Evolutionary conservation across 2,329 filamentous ascomycete species (phyloP).

Genomic region (Hypomyces perniciosus): DNA sequence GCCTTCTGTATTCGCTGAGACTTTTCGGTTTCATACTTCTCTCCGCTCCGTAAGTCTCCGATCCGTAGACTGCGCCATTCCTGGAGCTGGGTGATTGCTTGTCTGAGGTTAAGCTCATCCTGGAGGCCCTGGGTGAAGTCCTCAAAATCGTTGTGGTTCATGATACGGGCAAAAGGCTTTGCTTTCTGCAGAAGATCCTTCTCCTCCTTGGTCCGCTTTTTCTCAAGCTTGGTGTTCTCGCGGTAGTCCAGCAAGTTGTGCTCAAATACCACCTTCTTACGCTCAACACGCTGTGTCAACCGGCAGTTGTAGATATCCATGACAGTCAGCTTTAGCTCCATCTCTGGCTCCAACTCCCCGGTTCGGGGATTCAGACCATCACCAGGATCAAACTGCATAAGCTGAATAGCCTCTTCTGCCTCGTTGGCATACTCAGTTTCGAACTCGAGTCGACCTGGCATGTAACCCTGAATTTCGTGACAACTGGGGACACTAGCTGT

Average conservation of each 20-base stretch:
- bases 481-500: conserved; percentile 93
- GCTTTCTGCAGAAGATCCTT: conserved; percentile 84
- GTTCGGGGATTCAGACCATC: conserved; percentile 83
- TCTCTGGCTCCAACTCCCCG: conserved; percentile 85
- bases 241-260: conserved; percentile 90
- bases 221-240: conserved; percentile 83
- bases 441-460: conserved; percentile 95
- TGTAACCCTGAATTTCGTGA: conserved; percentile 97
- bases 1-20: conserved; percentile 63
- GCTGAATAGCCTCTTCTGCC: conserved; percentile 93
- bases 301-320: conserved; percentile 98
- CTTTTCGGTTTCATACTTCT: conserved; percentile 92
- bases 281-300: conserved; percentile 81
- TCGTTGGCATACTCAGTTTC: conserved; percentile 98
- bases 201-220: conserved; percentile 95
- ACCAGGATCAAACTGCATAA: conserved; percentile 96
- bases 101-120: conserved; percentile 84
- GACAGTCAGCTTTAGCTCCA: conserved; percentile 94
- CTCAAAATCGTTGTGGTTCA: conserved; percentile 90
- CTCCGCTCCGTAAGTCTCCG: conserved; percentile 75
- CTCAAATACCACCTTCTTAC: conserved; percentile 95
- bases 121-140: conserved; percentile 77
- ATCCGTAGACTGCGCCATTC: conserved; percentile 88
- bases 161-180: conserved; percentile 94
- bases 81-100: conserved; percentile 84